Evolutionary conservation across 148 eudicot genomes (phyloP).

Genomic region (Vaccinium corymbosum): DNA sequence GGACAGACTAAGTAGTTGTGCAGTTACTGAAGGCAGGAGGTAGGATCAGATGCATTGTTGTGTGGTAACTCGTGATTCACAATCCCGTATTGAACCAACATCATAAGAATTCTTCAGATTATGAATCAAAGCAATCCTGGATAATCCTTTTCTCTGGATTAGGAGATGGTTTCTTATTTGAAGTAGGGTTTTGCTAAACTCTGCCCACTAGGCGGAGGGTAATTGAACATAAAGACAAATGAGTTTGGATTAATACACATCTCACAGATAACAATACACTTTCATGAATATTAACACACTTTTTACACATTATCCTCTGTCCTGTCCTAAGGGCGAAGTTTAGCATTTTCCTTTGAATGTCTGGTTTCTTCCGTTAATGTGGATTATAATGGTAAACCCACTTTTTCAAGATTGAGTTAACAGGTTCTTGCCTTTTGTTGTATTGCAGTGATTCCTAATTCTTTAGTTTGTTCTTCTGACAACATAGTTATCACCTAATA

Average conservation of each 20-base stretch:
- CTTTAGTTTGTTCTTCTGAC: not conserved
- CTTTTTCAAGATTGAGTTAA: not conserved
- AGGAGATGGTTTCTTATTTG: not conserved
- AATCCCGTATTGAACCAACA: not conserved
- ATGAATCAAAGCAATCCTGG: not conserved
- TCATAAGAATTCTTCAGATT: not conserved
- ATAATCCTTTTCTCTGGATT: not conserved
- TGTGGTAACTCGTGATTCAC: not conserved
- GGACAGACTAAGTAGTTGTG: not conserved
- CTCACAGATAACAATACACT: no score
- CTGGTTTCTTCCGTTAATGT: not conserved
- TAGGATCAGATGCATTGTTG: not conserved
- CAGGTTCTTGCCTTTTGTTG: not conserved
- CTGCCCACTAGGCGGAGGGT: no score
- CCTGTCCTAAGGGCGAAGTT: no score
- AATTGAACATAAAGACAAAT: no score
- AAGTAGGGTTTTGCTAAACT: not conserved
- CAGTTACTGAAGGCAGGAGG: not conserved
- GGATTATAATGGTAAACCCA: not conserved
- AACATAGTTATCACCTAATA: not conserved
- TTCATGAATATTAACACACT: no score
- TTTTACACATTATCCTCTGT: no score
- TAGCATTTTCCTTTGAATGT: not conserved
- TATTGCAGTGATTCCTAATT: not conserved
- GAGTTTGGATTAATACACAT: no score